phyloP scores from a whole-genome alignment of 2,329 filamentous ascomycete species.

The Ophiostoma sp. region DNA sequence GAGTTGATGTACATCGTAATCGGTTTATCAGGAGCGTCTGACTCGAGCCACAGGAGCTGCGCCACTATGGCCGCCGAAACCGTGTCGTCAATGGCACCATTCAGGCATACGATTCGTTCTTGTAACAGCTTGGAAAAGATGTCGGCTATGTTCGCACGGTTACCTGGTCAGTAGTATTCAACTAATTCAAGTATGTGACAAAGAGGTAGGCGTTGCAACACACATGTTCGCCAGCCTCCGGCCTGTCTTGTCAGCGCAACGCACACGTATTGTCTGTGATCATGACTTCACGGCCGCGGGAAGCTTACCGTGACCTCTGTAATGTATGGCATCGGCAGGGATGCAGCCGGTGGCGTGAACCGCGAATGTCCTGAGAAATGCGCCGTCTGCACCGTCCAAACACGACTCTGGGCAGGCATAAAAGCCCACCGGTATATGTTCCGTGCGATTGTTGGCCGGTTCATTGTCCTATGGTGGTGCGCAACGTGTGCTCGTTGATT shows the following conservation, averaged over 20 bases:
- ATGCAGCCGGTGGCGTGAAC: slow-evolving; percentile 8
- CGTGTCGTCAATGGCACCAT: slow-evolving; percentile 85
- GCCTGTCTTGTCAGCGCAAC: slow-evolving; percentile 52
- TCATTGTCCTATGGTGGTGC: neutral
- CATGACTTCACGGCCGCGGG: neutral
- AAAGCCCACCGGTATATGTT: neutral
- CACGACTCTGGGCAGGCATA: neutral
- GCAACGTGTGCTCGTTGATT: neutral
- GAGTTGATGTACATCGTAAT: slow-evolving; percentile 99
- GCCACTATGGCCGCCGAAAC: slow-evolving; percentile 93
- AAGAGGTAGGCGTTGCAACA: slow-evolving; percentile 36
- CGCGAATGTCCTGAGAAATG: neutral
- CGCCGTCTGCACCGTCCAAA: neutral
- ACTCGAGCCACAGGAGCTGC: slow-evolving; percentile 96
- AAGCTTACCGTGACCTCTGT: slow-evolving; percentile 44
- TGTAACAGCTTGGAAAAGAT: slow-evolving; percentile 80
- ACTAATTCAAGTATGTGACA: neutral
- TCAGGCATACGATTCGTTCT: slow-evolving; percentile 93
- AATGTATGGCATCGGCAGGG: slow-evolving; percentile 6
- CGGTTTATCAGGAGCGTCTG: slow-evolving; percentile 89
- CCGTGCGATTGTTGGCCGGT: neutral
- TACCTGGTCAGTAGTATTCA: slow-evolving; percentile 18
- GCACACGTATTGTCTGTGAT: neutral
- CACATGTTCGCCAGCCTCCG: slow-evolving; percentile 77
- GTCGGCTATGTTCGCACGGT: slow-evolving; percentile 56